Base-by-base conservation (phyloP, 176 grass and related monocot species). In the Tuctoria greenei region DNA sequence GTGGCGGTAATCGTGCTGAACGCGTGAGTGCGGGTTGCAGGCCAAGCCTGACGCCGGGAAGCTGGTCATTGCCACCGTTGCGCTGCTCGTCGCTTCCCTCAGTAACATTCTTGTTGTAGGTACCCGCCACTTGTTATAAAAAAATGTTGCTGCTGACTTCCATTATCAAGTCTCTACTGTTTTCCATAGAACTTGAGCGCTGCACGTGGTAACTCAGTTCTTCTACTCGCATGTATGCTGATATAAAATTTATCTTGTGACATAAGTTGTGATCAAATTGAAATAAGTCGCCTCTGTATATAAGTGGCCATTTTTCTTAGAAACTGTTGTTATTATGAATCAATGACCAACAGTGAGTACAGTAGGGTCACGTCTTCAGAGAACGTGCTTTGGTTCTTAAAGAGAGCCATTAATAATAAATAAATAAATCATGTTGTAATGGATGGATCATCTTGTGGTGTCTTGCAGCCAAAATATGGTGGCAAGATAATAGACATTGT, bases 401-500 rank as follows among this genome's bases (percentile, higher is more conserved):
- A 78, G 23, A 64, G 10, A 15, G 3, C 31, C 35, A 11, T 31
- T 40, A 20, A 55, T n/a, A 69, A 11, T 27, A 44, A 56, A 42
- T 73, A 81, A 31, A 31, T 31, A 31, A 31, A 31, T 74, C 67
- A 35, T 77, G 49, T 72, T 64, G 5, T 84, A 71, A 88, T 75
- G 46, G 23, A 34, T 76, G 69, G 54, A 64, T 57, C 20, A 64
- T 74, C 51, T 85, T 68, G 18, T 81, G 67, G 77, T 72, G 14
- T 85, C 60, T 61, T 82, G 26, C 91, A 99, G 95, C 95, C 91
- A 2, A 99, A 94, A 86, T 95, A 84, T 74, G 95, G 95, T 24
- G 91, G 95, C 54, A 87, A 82, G 61, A 99, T 99, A 82, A 92
- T 99, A 65, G 95, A 99, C 66, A 95, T 99, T 13, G 95, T 99